Evolutionary conservation across 1,284 basidiomycete genomes (phyloP).

Genomic region (Pseudomicrostroma phylloplanum): DNA sequence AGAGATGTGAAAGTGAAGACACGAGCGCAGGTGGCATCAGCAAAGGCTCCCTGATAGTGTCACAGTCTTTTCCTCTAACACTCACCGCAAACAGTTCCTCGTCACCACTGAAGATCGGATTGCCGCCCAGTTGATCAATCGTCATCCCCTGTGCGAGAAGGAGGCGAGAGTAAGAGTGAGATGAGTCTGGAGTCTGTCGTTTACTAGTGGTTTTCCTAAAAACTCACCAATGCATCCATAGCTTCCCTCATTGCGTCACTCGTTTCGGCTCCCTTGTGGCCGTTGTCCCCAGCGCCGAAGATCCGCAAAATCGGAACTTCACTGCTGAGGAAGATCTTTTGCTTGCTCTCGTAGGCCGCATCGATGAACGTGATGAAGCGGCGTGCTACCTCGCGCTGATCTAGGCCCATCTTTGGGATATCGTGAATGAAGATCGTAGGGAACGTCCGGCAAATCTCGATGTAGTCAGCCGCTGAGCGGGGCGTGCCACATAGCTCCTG

Average conservation of each 20-base stretch:
- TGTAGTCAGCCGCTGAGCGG: constrained; percentile 86
- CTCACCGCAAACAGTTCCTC: constrained; percentile 44
- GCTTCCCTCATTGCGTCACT: constrained; percentile 41
- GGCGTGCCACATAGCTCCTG: constrained; percentile 80
- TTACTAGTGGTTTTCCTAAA: background rate
- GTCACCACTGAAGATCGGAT: constrained; percentile 47
- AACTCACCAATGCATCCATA: constrained; percentile 40
- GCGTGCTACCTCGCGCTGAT: constrained; percentile 73
- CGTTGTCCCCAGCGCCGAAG: constrained; percentile 24
- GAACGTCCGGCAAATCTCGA: constrained; percentile 85
- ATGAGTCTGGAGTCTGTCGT: background rate
- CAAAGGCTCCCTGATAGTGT: too few species aligned
- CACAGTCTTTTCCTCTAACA: too few species aligned
- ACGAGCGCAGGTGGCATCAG: too few species aligned
- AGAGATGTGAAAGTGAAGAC: too few species aligned
- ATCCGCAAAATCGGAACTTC: constrained; percentile 46
- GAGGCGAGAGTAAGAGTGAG: background rate
- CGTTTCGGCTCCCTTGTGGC: constrained; percentile 24
- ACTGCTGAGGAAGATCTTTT: constrained; percentile 34
- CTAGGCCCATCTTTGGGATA: constrained; percentile 77
- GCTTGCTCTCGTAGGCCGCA: constrained; percentile 57
- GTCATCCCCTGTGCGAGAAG: constrained; percentile 24
- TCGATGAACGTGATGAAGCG: constrained; percentile 98
- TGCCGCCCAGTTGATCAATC: constrained; percentile 44
- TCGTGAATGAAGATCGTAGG: constrained; percentile 79